Evolutionary conservation across 2,329 filamentous ascomycete species (phyloP).

Genomic region (Cladosporium sp.): DNA sequence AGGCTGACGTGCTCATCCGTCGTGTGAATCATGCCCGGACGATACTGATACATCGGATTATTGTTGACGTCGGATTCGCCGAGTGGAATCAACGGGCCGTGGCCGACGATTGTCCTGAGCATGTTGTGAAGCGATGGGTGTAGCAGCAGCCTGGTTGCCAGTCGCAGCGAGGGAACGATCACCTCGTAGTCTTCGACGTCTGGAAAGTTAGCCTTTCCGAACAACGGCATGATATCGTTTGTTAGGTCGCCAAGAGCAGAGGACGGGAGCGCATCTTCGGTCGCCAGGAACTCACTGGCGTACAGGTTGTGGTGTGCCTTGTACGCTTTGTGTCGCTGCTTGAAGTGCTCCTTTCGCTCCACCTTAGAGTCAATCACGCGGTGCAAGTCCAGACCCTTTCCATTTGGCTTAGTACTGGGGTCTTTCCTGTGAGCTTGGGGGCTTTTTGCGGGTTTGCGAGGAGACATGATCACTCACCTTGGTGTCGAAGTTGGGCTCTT

Average conservation of each 20-base stretch:
- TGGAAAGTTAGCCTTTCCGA: constrained; percentile 2
- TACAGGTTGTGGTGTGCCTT: not conserved
- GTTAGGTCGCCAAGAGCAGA: not conserved
- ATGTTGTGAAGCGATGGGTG: not conserved
- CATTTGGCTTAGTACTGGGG: no score
- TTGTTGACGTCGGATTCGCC: not conserved
- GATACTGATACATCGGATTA: not conserved
- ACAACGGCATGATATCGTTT: not conserved
- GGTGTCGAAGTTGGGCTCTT: no score
- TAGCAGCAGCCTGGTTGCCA: not conserved
- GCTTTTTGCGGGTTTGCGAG: no score
- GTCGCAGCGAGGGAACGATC: not conserved
- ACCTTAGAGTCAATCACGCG: no score
- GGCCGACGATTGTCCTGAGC: not conserved
- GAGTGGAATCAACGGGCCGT: not conserved
- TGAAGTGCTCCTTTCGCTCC: no score
- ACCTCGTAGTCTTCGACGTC: not conserved
- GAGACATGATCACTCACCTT: no score
- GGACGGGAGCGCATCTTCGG: not conserved
- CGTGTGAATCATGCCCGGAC: not conserved
- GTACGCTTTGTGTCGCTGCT: not conserved
- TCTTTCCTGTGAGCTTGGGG: no score
- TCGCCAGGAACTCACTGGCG: not conserved
- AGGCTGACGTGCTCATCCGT: not conserved
- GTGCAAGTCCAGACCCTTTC: no score